Evolutionary conservation across 257 asterid species (phyloP), one percentile per base, ranked within the genome.

Genomic region (Osmanthus fragrans): DNA sequence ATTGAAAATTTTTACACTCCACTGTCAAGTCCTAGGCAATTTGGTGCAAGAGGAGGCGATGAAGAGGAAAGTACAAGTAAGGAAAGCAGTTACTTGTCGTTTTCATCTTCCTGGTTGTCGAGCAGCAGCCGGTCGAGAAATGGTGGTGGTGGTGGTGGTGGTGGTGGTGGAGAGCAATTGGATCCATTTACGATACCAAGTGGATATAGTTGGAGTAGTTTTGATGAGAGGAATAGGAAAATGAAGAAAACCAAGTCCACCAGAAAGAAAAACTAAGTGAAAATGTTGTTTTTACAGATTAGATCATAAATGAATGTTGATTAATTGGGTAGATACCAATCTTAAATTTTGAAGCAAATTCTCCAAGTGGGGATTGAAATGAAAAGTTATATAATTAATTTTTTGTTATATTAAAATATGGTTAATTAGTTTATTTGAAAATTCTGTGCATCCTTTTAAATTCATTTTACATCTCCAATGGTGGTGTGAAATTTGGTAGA

Each of bases 1-100:
- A 7, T 86, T 19, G 98, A 96, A 7, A 82, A 83, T 64, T 96
- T 93, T 75, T 88, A 87, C 89, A 96, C 99, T 75, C 99, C 99
- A 5, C 71, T 86, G 12, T 87, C 97, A 9, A 96, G 99, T 73
- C 99, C 99, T 0, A 70, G 87, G 25, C 88, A 91, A 13, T 80
- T 91, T 13, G 75, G 19, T 39, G 49, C 63, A 36, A 60, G 80
- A 5, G 60, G 13, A 1, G 78, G 75, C 40, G 45, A 69, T 7
- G 86, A 77, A n/a, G 86, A 68, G 7, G 86, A 80, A 65, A 88
- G 82, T 27, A 72, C 72, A 0, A 80, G 79, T 2, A 68, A 67
- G 23, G 84, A 33, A 25, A 64, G 79, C 33, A 40, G 87, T 68
- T 60, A 83, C 78, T 79, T 82, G 19, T 88, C 94, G 1, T 73